Evolutionary conservation across 495 filamentous ascomycete genomes (phyloP).

Genomic region (Aspergillus asperescens): DNA sequence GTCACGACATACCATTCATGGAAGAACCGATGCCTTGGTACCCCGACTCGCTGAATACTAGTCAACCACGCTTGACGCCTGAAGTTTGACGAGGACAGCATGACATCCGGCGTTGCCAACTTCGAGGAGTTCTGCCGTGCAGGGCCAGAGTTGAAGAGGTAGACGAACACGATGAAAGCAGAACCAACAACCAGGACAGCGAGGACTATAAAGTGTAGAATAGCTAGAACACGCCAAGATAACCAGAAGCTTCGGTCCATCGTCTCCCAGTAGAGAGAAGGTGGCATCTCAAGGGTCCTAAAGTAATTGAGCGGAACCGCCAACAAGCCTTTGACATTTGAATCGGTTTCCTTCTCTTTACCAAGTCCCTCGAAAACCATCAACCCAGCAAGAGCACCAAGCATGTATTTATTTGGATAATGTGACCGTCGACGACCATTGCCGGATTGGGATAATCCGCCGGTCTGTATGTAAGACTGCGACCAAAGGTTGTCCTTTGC

Average conservation of each 20-base stretch:
- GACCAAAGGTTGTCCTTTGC: conserved; percentile 37
- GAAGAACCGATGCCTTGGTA: conserved; percentile 81
- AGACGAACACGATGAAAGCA: conserved; percentile 62
- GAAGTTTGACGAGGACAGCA: conserved; percentile 78
- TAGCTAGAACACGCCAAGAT: conserved; percentile 39
- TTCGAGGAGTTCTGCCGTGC: conserved; percentile 33
- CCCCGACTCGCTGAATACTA: conserved; percentile 87
- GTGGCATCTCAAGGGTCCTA: conserved; percentile 25
- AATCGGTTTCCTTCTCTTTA: conserved; percentile 49
- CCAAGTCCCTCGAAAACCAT: conserved; percentile 80
- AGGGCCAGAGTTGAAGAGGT: conserved; percentile 57
- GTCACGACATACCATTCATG: conserved; percentile 77
- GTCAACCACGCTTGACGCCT: conserved; percentile 90
- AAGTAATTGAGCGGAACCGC: conserved; percentile 58
- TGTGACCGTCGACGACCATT: conserved; percentile 36
- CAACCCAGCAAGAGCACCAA: conserved; percentile 82
- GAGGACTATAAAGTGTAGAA: conserved; percentile 50
- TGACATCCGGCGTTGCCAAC: conserved; percentile 36
- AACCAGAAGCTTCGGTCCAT: conserved; percentile 30
- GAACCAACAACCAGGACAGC: conserved; percentile 58
- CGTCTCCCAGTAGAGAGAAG: conserved; percentile 23
- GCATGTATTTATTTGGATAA: conserved; percentile 70
- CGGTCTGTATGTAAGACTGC: conserved; percentile 40
- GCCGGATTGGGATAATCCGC: conserved; percentile 12
- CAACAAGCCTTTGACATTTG: conserved; percentile 65